Conservation (phyloP, 768 basidiomycete species). For the Floccularia luteovirens region DNA sequence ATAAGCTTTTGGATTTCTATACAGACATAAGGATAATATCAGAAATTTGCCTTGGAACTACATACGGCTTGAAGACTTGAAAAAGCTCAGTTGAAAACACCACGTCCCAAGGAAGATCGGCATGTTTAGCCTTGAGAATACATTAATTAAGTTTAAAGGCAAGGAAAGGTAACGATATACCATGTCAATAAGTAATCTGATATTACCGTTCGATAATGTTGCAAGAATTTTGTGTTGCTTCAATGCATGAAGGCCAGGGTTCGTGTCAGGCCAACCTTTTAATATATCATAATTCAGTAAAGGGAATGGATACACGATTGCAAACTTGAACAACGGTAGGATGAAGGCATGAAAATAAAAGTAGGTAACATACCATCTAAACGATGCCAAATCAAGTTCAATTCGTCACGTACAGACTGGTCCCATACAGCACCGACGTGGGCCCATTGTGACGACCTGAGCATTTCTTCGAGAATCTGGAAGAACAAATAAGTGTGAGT, state of each 20-base stretch:
- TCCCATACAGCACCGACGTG: slow-evolving; percentile 37
- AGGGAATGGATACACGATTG: too few species aligned
- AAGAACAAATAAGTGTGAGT: not conserved
- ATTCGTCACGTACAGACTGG: slow-evolving; percentile 29
- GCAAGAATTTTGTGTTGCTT: slow-evolving; percentile 44
- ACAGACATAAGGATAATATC: not conserved
- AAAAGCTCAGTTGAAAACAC: slow-evolving; percentile 58
- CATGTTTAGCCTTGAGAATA: slow-evolving; percentile 45
- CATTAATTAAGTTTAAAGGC: not conserved
- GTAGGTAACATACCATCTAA: slow-evolving; percentile 38
- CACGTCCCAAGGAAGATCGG: slow-evolving; percentile 56
- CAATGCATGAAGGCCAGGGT: slow-evolving; percentile 38
- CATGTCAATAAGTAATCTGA: slow-evolving; percentile 55
- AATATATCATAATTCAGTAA: too few species aligned
- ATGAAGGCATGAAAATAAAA: not conserved
- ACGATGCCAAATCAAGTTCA: slow-evolving; percentile 56
- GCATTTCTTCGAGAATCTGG: slow-evolving; percentile 53
- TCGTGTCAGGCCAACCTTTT: slow-evolving; percentile 53
- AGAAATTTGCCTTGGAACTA: slow-evolving; percentile 3
- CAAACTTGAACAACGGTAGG: too few species aligned
- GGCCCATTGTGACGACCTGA: slow-evolving; percentile 40
- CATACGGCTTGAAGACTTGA: slow-evolving; percentile 59
- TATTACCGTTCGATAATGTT: slow-evolving; percentile 58
- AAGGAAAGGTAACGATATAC: slow-evolving; percentile 19
- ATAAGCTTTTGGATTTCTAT: slow-evolving; percentile 46